Percentiles rank a stretch among this genome's conserved stretches.
phyloP scores from a whole-genome alignment of 768 basidiomycete species.

The Amanita fuliginea region DNA sequence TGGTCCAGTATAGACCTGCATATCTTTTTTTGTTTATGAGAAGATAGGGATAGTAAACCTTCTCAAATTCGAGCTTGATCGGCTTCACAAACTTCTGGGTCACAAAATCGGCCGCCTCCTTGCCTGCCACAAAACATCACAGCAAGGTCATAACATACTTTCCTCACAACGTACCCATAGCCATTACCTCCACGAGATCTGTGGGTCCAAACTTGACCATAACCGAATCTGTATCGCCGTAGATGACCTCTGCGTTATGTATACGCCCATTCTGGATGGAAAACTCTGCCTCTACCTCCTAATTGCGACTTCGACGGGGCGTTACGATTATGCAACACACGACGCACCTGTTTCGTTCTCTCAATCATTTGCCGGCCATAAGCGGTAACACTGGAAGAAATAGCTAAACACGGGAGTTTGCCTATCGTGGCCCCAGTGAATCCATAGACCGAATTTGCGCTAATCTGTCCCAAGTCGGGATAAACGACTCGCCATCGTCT shows the following conservation, averaged over 20 bases:
- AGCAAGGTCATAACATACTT: neutral
- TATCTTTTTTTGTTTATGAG: slow-evolving; percentile 99
- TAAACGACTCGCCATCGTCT: neutral
- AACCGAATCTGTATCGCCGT: slow-evolving; percentile 98
- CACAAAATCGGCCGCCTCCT: slow-evolving; percentile 87
- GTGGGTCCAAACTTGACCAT: slow-evolving; percentile 95
- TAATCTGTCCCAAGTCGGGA: slow-evolving; percentile 50
- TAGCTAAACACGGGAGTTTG: slow-evolving; percentile 90
- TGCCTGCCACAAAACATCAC: slow-evolving; percentile 36
- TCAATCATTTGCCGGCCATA: slow-evolving; percentile 99
- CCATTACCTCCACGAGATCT: slow-evolving; percentile 83
- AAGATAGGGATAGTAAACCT: slow-evolving; percentile 96
- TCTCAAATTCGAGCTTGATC: slow-evolving; percentile 98
- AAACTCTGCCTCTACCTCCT: slow-evolving; percentile 89
- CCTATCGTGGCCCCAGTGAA: slow-evolving; percentile 98
- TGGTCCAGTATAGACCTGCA: slow-evolving; percentile 97
- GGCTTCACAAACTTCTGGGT: slow-evolving; percentile 87
- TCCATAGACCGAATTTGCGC: slow-evolving; percentile 98
- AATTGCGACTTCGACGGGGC: neutral
- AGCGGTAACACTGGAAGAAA: slow-evolving; percentile 90
- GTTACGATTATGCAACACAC: neutral
- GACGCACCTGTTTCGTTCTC: slow-evolving; percentile 73
- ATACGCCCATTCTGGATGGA: slow-evolving; percentile 74
- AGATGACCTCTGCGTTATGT: slow-evolving; percentile 90
- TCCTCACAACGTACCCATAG: slow-evolving; percentile 47